phyloP scores from a whole-genome alignment of 2,329 filamentous ascomycete species.

The Pseudogymnoascus verrucosus region DNA sequence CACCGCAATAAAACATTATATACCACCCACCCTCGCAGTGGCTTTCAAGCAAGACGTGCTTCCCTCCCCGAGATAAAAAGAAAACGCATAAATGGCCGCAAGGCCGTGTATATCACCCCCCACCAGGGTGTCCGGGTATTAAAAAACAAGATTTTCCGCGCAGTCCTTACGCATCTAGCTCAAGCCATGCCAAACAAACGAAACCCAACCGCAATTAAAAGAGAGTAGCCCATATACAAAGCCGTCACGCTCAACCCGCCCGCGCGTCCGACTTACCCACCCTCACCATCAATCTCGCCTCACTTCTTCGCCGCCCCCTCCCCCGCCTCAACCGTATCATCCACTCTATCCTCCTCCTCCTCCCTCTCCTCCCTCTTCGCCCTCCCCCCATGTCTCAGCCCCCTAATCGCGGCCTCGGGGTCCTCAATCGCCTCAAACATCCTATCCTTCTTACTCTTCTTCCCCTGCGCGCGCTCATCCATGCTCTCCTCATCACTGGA shows the following conservation, averaged over 20 bases:
- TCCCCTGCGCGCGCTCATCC: conserved; percentile 12
- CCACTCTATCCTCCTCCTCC: background rate
- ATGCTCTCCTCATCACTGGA: conserved; percentile 30
- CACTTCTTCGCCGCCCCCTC: background rate
- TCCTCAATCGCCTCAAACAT: conserved; percentile 45
- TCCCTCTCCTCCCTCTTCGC: conserved; percentile 1
- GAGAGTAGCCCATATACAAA: background rate
- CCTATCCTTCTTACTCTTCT: conserved; percentile 45
- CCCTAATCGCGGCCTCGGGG: conserved; percentile 26
- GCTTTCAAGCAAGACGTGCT: background rate
- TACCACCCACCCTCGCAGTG: background rate
- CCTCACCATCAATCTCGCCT: background rate
- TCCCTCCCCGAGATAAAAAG: background rate
- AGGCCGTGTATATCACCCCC: background rate
- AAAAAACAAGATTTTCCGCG: background rate
- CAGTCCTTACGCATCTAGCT: background rate
- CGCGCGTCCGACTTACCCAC: background rate
- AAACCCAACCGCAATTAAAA: background rate
- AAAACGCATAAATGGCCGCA: background rate
- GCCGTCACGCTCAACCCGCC: background rate
- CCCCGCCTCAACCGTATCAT: background rate
- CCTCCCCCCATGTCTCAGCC: background rate
- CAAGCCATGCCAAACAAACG: background rate
- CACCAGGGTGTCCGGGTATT: background rate
- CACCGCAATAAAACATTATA: background rate